Percentiles rank a stretch among this genome's conserved stretches.
Conservation (phyloP, 441 rosid species). For the Mallotus japonicus region DNA sequence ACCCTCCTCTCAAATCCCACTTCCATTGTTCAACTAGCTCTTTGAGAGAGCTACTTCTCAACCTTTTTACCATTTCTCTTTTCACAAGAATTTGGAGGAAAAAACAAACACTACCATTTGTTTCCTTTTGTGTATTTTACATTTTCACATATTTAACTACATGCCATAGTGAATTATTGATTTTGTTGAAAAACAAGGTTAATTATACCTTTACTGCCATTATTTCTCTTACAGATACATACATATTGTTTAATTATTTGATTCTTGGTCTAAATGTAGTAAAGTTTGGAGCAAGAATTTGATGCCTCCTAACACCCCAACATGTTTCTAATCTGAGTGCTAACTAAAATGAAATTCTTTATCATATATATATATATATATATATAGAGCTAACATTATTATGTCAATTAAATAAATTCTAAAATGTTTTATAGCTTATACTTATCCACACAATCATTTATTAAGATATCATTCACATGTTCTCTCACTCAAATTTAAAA, state of each 20-base stretch:
- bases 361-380: neutral
- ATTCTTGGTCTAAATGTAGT: neutral
- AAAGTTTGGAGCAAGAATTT: neutral
- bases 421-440: neutral
- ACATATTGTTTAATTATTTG: neutral
- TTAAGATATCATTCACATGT: neutral
- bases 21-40: no score
- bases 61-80: neutral
- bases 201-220: neutral
- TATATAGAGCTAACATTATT: neutral
- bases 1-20: conserved; percentile 5
- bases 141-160: neutral
- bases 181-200: neutral
- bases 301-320: conserved; percentile 17
- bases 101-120: neutral
- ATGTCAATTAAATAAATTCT: neutral
- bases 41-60: conserved; percentile 1
- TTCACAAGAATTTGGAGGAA: neutral
- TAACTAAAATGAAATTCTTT: neutral
- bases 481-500: neutral
- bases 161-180: neutral
- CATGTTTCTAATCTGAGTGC: neutral
- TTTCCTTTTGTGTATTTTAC: neutral
- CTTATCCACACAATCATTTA: conserved; percentile 16
- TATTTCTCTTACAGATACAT: neutral